Conservation (phyloP, 2,329 filamentous ascomycete species). For the Cladosporium phlei region DNA sequence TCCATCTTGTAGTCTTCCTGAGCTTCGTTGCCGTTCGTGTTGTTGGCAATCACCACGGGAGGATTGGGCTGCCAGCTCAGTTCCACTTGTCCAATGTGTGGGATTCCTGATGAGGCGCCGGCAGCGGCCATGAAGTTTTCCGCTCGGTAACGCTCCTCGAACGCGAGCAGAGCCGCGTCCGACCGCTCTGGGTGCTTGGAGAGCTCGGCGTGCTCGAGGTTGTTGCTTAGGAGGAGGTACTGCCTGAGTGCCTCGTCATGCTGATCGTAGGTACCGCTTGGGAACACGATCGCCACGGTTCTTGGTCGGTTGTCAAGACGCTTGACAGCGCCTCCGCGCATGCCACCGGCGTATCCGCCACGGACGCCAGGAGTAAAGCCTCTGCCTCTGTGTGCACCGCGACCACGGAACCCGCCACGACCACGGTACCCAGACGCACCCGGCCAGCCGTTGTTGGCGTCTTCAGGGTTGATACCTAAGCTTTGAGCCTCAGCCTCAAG, state of each 20-base stretch:
- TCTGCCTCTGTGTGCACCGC: conserved; percentile 32
- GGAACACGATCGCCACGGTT: conserved; percentile 55
- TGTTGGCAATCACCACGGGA: conserved; percentile 1
- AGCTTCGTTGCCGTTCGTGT: background rate
- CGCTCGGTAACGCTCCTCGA: conserved; percentile 53
- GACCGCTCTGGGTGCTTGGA: conserved; percentile 35
- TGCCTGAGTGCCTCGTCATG: conserved; percentile 67
- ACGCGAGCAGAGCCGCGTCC: conserved; percentile 38
- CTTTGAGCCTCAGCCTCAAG: conserved; percentile 67
- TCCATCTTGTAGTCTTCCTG: conserved; percentile 13
- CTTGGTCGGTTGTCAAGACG: conserved; percentile 73
- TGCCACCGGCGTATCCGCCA: conserved; percentile 44
- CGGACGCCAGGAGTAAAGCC: conserved; percentile 42
- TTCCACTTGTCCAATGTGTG: conserved; percentile 61
- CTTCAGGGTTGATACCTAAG: conserved; percentile 62
- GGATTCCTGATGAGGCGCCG: conserved; percentile 41
- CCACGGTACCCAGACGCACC: conserved; percentile 17
- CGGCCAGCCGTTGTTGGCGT: conserved; percentile 23
- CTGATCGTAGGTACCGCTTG: conserved; percentile 55
- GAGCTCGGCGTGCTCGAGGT: conserved; percentile 36
- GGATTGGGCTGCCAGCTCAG: conserved; percentile 52
- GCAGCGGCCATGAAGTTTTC: conserved; percentile 47
- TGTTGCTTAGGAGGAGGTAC: conserved; percentile 53
- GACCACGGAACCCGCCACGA: conserved; percentile 24
- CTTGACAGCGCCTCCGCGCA: conserved; percentile 50